These are phyloP conservation scores for Mallotus repandus DNA, from an alignment of 441 rosid genomes.

Conservation along the genomic window DNA sequence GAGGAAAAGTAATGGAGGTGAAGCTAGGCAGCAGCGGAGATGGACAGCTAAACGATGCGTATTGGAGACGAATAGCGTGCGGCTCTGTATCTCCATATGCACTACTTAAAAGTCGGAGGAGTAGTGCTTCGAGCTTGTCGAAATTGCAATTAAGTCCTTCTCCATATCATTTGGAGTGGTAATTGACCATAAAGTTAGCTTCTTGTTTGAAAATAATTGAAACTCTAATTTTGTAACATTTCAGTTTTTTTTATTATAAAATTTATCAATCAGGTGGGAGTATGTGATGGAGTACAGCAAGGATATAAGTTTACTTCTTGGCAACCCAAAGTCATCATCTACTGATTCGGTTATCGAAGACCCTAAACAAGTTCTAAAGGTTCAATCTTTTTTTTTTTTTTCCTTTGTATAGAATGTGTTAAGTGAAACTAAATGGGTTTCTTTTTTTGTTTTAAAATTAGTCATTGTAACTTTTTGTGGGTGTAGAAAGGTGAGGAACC, in stretches of 20 bases:
- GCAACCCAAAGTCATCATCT: slow-evolving; percentile 34
- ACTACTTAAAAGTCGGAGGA: slow-evolving; percentile 79
- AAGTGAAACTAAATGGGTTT: too few relatives aligned
- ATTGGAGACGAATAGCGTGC: slow-evolving; percentile 79
- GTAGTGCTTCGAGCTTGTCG: slow-evolving; percentile 51
- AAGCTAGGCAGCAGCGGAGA: slow-evolving; percentile 55
- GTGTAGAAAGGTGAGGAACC: slow-evolving; percentile 58
- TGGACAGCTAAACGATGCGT: slow-evolving; percentile 58
- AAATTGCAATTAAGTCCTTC: slow-evolving; percentile 55
- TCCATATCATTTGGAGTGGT: slow-evolving; percentile 70
- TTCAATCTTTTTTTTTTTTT: slow-evolving; percentile 13
- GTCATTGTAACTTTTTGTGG: too few relatives aligned
- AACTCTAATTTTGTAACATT: not conserved
- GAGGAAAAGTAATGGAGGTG: slow-evolving; percentile 78
- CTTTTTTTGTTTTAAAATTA: too few relatives aligned
- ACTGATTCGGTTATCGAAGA: slow-evolving; percentile 53
- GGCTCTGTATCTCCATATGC: slow-evolving; percentile 92
- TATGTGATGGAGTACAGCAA: slow-evolving; percentile 84
- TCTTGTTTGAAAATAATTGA: too few relatives aligned
- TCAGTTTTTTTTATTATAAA: not conserved
- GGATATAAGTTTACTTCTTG: slow-evolving; percentile 68
- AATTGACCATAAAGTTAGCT: slow-evolving; percentile 6
- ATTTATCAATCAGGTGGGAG: slow-evolving; percentile 62
- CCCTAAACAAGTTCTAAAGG: slow-evolving; percentile 59
- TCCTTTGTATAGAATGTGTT: too few relatives aligned